These are phyloP conservation scores for Moesziomyces sp. DNA, from an alignment of 1,284 basidiomycete genomes.

Conservation along the genomic window DNA sequence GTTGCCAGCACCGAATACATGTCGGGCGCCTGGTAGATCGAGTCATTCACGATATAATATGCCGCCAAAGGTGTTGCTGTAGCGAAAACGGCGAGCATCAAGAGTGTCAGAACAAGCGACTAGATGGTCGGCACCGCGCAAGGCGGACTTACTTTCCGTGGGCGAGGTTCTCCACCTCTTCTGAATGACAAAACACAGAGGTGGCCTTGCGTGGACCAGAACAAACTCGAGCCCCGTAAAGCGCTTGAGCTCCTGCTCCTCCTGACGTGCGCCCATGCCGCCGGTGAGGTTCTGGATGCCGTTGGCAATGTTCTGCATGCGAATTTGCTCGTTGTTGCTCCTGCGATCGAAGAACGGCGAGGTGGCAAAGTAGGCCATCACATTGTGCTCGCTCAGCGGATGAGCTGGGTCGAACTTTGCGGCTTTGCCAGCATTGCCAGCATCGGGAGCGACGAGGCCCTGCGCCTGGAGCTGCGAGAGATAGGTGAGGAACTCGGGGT, in stretches of 20 bases:
- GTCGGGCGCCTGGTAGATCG: conserved; percentile 62
- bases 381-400: conserved; percentile 53
- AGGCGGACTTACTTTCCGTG: conserved; percentile 16
- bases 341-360: conserved; percentile 63
- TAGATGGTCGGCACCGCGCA: background rate
- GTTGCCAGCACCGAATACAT: conserved; percentile 57
- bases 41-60: conserved; percentile 63
- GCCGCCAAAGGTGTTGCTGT: conserved; percentile 47
- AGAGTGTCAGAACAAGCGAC: background rate
- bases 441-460: conserved; percentile 6
- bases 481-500: conserved; percentile 59
- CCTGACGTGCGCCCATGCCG: conserved; percentile 21
- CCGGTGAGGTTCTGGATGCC: conserved; percentile 12
- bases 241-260: conserved; percentile 54
- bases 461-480: conserved; percentile 44
- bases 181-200: conserved; percentile 58
- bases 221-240: conserved; percentile 63
- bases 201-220: conserved; percentile 49
- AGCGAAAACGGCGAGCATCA: background rate
- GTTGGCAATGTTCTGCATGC: conserved; percentile 64
- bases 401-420: conserved; percentile 13
- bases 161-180: conserved; percentile 48
- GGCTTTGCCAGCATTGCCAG: conserved; percentile 1
- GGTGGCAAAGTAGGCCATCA: conserved; percentile 61
- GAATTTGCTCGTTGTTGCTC: conserved; percentile 64